Evolutionary conservation across 192 early-diverging fungal species (phyloP).

Genomic region (Podila epigama): DNA sequence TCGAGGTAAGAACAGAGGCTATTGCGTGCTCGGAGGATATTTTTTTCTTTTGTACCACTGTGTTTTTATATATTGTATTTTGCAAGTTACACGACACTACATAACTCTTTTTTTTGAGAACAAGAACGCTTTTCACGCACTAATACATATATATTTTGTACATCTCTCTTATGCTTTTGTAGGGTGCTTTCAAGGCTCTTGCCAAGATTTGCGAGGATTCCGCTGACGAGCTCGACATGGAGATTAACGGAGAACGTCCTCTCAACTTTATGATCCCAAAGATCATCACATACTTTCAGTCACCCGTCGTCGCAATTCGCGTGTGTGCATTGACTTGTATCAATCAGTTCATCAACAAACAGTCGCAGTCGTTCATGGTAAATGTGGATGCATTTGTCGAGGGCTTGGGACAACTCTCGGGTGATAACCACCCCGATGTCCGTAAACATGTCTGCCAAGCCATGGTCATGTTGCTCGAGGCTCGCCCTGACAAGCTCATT

Average conservation of each 20-base stretch:
- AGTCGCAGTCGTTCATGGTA: conserved; percentile 74
- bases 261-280: conserved; percentile 89
- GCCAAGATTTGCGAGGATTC: conserved; percentile 98
- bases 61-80: no score
- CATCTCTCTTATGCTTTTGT: background rate
- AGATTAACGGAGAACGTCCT: conserved; percentile 74
- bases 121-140: background rate
- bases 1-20: conserved; percentile 80
- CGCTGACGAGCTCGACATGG: conserved; percentile 77
- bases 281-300: conserved; percentile 86
- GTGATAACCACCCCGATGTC: conserved; percentile 82
- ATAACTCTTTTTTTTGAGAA: no score
- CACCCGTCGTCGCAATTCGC: conserved; percentile 77
- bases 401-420: conserved; percentile 84
- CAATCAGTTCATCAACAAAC: conserved; percentile 87
- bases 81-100: no score
- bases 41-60: no score
- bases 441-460: conserved; percentile 95
- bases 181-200: conserved; percentile 87
- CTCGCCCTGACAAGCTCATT: conserved; percentile 82
- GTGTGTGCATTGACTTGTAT: conserved; percentile 81
- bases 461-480: conserved; percentile 89
- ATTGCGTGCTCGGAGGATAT: no score
- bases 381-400: conserved; percentile 76
- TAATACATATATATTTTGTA: conserved; percentile 7